Evolutionary conservation across 805 yeast species (phyloP).

Genomic region (Starmerella stigmatis): DNA sequence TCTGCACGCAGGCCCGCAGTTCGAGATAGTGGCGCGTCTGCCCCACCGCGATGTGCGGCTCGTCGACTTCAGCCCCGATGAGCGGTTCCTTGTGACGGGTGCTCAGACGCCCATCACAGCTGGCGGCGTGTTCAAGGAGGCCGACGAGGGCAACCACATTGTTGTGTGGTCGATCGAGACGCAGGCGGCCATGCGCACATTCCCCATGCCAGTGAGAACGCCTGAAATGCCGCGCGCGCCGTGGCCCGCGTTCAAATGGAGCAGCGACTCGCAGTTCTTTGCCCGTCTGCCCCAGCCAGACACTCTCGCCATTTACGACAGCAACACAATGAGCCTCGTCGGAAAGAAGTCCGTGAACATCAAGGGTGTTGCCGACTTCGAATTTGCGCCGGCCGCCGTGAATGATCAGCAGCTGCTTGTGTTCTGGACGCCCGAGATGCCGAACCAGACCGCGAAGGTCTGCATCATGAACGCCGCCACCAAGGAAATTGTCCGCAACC

Average conservation of each 20-base stretch:
- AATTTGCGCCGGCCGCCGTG: constrained; percentile 87
- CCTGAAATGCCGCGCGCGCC: constrained; percentile 41
- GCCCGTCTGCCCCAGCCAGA: constrained; percentile 87
- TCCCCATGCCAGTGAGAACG: constrained; percentile 46
- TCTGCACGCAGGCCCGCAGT: constrained; percentile 86
- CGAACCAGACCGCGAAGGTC: constrained; percentile 91
- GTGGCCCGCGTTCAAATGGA: constrained; percentile 98
- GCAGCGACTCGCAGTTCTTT: constrained; percentile 80
- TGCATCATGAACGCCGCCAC: constrained; percentile 80
- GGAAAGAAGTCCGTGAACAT: constrained; percentile 79
- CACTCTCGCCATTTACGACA: constrained; percentile 81
- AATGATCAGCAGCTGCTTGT: constrained; percentile 57
- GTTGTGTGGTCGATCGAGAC: constrained; percentile 86
- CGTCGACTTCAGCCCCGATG: constrained; percentile 86
- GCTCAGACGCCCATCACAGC: constrained; percentile 76
- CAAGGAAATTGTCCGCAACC: constrained; percentile 73
- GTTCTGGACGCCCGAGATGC: constrained; percentile 93
- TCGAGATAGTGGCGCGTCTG: constrained; percentile 63
- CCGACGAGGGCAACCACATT: constrained; percentile 84
- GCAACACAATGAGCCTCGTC: constrained; percentile 63
- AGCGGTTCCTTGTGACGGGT: constrained; percentile 78
- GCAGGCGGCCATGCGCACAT: constrained; percentile 75
- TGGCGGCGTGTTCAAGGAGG: constrained; percentile 71
- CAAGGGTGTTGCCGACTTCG: constrained; percentile 79
- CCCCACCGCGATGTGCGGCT: constrained; percentile 82